phyloP scores from a whole-genome alignment of 169 alveolate species.

The Plasmodium gonderi region DNA sequence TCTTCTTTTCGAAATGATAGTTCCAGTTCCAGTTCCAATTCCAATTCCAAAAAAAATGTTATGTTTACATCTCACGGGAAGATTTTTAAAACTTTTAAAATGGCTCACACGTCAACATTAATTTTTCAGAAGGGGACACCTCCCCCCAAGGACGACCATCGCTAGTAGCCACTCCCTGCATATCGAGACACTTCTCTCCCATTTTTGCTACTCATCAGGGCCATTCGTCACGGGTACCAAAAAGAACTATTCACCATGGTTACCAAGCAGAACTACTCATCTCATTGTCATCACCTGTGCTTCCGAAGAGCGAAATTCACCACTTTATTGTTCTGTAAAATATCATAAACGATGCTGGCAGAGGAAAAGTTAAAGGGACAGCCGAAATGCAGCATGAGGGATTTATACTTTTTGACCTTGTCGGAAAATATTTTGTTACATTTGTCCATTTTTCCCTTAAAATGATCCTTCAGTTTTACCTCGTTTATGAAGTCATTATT shows the following conservation, averaged over 20 bases:
- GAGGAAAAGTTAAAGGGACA: constrained; percentile 60
- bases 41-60: constrained; percentile 10
- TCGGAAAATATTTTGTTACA: constrained; percentile 34
- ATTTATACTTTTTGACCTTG: constrained; percentile 22
- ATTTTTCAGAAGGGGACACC: constrained; percentile 13
- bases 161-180: background rate
- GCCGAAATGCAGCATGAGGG: constrained; percentile 35
- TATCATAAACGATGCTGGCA: constrained; percentile 29
- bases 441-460: constrained; percentile 39
- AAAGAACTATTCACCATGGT: background rate
- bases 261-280: background rate
- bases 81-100: constrained; percentile 42
- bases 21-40: too few relatives aligned
- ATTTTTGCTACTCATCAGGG: too few relatives aligned
- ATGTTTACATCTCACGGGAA: constrained; percentile 39
- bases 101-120: constrained; percentile 53
- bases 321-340: constrained; percentile 18
- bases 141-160: background rate
- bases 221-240: too few relatives aligned
- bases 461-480: constrained; percentile 21
- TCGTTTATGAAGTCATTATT: constrained; percentile 23
- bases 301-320: background rate
- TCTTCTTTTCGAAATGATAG: background rate
- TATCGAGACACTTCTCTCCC: too few relatives aligned
- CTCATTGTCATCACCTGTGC: background rate